Evolutionary conservation across 2,329 filamentous ascomycete genomes (phyloP).

Genomic region (Intubia oerlemansii): DNA sequence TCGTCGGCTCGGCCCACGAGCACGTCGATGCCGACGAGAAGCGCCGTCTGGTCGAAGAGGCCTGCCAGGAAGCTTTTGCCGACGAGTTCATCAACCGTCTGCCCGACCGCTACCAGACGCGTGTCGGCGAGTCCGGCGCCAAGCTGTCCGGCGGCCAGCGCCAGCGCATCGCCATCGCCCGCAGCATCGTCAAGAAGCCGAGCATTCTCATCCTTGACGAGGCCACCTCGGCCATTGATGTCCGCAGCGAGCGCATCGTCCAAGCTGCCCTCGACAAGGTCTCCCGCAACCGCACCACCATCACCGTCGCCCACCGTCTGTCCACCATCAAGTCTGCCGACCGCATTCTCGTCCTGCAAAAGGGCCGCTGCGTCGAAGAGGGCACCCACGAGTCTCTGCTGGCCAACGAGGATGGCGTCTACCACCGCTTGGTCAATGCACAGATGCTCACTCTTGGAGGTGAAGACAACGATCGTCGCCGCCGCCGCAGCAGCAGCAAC

Average conservation of each 20-base stretch:
- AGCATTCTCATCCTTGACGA: conserved; percentile 51
- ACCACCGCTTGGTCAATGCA: conserved; percentile 39
- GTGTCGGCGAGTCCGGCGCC: conserved; percentile 11
- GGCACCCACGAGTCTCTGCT: conserved; percentile 56
- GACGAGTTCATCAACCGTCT: conserved; percentile 30
- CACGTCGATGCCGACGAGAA: conserved; percentile 17
- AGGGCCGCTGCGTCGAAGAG: conserved; percentile 47
- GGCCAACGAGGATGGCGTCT: conserved; percentile 27
- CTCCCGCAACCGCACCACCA: conserved; percentile 60
- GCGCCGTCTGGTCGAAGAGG: conserved; percentile 35
- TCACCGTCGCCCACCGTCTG: conserved; percentile 67
- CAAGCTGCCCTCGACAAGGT: conserved; percentile 35
- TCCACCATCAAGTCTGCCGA: conserved; percentile 57
- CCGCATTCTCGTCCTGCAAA: conserved; percentile 52
- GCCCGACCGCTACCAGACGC: conserved; percentile 10
- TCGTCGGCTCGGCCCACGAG: conserved; percentile 13
- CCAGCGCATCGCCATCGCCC: conserved; percentile 51
- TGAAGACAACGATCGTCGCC: too few species aligned
- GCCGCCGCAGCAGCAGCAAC: too few species aligned
- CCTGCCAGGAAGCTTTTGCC: conserved; percentile 29
- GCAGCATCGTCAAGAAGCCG: conserved; percentile 46
- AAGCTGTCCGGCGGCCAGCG: conserved; percentile 51
- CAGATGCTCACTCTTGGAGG: conserved; percentile 31
- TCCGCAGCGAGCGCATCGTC: conserved; percentile 42
- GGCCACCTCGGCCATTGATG: conserved; percentile 43